Evolutionary conservation across 495 filamentous ascomycete genomes (phyloP), one percentile per base, ranked within the genome.

Genomic region (Cladorrhinum samala): DNA sequence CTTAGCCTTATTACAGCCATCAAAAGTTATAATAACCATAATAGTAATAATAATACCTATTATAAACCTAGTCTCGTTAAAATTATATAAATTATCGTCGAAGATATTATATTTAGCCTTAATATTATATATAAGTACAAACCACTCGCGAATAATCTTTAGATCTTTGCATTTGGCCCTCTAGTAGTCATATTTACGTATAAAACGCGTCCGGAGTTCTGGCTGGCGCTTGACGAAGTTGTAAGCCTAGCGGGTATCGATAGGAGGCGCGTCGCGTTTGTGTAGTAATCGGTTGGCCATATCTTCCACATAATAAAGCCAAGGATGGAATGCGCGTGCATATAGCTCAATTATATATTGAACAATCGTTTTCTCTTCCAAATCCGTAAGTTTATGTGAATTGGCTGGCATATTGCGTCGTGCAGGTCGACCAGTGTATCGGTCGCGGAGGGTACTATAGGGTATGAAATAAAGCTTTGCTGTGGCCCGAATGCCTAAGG

Each of bases 291-390:
- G n/a, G n/a, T n/a, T n/a, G n/a, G n/a, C n/a, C n/a, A n/a, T n/a
- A n/a, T n/a, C n/a, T n/a, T n/a, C n/a, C n/a, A n/a, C n/a, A n/a
- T n/a, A 37, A 37, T 14, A 37, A 37, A 37, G 30, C 30, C 30
- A 14, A 37, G 30, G 30, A 14, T 37, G 30, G 14, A 37, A 37
- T 37, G 30, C 30, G 30, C 30, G 30, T 14, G 6, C 30, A 37
- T 13, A 30, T 27, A 47, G 23, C 23, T 47, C 45, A 47, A 33
- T 47, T 2, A 47, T 19, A 38, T 19, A 37, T 37, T 49, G 46
- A 49, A 49, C 42, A 53, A 36, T 45, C 70, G 64, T 17, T 64
- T 53, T 13, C 63, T 65, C 44, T 64, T 60, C 4, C 37, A 40
- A 40, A 40, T 40, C 37, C 18, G 37, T 40, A 40, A 40, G 37